Percentiles rank a stretch among this genome's conserved stretches.
Evolutionary conservation across 2,329 filamentous ascomycete genomes (phyloP).

Genomic region (Colletotrichum neosansevieriae): DNA sequence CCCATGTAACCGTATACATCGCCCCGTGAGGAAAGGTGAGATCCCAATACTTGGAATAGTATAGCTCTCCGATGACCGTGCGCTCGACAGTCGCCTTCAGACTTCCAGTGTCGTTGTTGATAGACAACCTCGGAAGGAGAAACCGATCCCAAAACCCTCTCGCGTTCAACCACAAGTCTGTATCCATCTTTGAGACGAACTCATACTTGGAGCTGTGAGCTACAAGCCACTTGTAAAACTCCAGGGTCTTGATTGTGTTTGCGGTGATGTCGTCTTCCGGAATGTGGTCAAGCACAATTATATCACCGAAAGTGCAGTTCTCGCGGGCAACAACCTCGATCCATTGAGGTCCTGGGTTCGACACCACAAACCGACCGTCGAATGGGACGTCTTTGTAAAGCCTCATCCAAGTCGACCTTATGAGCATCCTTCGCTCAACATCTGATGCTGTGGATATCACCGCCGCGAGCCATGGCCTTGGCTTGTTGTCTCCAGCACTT

Average conservation of each 20-base stretch:
- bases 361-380: slow-evolving; percentile 48
- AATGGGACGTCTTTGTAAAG: slow-evolving; percentile 47
- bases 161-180: slow-evolving; percentile 49
- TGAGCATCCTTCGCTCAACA: slow-evolving; percentile 46
- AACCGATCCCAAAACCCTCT: slow-evolving; percentile 48
- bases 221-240: slow-evolving; percentile 50
- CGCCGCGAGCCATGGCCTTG: slow-evolving; percentile 46
- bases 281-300: slow-evolving; percentile 50
- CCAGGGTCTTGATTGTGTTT: slow-evolving; percentile 51
- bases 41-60: slow-evolving; percentile 44
- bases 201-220: slow-evolving; percentile 43
- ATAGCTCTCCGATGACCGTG: slow-evolving; percentile 48
- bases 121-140: slow-evolving; percentile 43
- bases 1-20: slow-evolving; percentile 51
- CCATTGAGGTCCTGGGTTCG: slow-evolving; percentile 47
- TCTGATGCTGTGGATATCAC: slow-evolving; percentile 48
- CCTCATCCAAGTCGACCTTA: slow-evolving; percentile 49
- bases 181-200: slow-evolving; percentile 50
- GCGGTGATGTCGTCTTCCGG: slow-evolving; percentile 48
- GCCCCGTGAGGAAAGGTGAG: slow-evolving; percentile 48
- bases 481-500: background rate
- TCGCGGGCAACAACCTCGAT: slow-evolving; percentile 45
- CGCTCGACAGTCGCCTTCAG: slow-evolving; percentile 40
- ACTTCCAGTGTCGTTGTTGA: slow-evolving; percentile 24
- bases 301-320: slow-evolving; percentile 50